Evolutionary conservation across 306 rosid genomes (phyloP), one percentile per base, ranked within the genome.

Genomic region (Vigna radiata): DNA sequence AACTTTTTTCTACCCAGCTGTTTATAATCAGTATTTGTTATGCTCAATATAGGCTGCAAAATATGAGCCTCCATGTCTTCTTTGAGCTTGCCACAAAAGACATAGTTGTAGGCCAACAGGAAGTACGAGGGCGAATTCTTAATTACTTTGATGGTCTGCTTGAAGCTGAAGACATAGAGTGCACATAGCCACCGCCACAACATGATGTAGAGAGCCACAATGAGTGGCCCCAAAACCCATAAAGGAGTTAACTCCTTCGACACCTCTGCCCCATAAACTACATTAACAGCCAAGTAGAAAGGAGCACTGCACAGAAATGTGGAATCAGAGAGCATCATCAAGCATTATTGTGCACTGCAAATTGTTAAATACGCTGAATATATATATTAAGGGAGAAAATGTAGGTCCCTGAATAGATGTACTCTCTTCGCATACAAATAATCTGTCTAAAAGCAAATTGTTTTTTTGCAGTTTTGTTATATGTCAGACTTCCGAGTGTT

Each of bases 241-340:
- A 94, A 86, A 48, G 98, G 98, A 66, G 91, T 81, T 85, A 94
- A 79, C 81, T 94, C 98, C 78, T 86, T 94, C 2, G 96, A 89
- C 88, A 91, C 96, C 78, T 90, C 89, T 29, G 90, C 88, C 70
- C 97, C 98, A 59, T 87, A 91, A 41, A 58, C 69, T 52, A 73
- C 64, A 69, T 94, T 90, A 66, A 94, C 88, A 25, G 82, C 94
- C 90, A 94, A 70, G 87, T 90, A 94, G 63, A 80, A 58, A 62
- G 98, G 96, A 63, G 83, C 49, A 78, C 98, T 94, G 97, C 88
- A 86, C 56, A 87, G 76, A 73, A 79, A 83, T 52, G 79, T 62
- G 23, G 54, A 49, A 44, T 79, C 49, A 77, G 50, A 56, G 49
- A 29, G 33, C 33, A 29, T 29, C 33, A 29, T 75, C 10, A 66